Conservation (phyloP, 345 rosid species). For the Eucalyptus caleyi region DNA sequence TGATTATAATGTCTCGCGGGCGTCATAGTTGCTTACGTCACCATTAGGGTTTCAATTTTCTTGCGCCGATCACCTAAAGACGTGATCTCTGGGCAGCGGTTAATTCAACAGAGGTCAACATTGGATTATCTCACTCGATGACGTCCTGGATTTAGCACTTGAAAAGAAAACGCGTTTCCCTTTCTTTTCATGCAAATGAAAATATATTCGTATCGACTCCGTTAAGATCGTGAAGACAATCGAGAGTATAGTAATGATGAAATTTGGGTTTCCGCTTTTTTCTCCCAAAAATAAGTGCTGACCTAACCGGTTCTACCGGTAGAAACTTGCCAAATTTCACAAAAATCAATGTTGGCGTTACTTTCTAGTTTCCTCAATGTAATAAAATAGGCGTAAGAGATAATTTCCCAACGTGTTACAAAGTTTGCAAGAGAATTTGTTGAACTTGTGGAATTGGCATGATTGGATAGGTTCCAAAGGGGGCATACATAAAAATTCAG, state of each 20-base stretch:
- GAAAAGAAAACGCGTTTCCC: neutral
- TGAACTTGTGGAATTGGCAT: neutral
- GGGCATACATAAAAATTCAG: neutral
- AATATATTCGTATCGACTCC: neutral
- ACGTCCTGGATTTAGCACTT: neutral
- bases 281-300: neutral
- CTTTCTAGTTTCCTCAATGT: neutral
- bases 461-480: neutral
- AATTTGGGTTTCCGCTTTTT: neutral
- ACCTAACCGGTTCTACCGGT: neutral
- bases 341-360: neutral
- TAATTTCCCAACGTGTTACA: neutral
- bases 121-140: neutral
- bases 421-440: neutral
- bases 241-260: neutral
- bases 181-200: neutral
- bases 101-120: neutral
- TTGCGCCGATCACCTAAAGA: neutral
- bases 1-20: neutral
- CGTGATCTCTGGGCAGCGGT: neutral
- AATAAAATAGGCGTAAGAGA: neutral
- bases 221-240: neutral
- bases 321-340: neutral
- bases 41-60: neutral
- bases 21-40: neutral